Evolutionary conservation across 345 rosid genomes (phyloP), one percentile per base, ranked within the genome.

Genomic region (Citrus cavaleriei): DNA sequence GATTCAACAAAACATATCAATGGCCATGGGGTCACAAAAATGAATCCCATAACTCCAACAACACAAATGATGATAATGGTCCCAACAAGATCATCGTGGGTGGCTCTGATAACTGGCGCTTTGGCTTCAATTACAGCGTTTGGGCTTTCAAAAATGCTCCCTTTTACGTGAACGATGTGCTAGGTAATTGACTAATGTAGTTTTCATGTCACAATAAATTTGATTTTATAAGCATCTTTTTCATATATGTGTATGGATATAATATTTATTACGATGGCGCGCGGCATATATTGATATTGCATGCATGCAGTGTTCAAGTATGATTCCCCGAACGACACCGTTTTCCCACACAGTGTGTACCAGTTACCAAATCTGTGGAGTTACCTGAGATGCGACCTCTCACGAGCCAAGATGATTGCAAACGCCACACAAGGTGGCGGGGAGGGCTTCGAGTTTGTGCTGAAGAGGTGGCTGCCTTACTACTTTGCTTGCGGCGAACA

Each of bases 401-500:
- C 70, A 14, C 82, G 70, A 27, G 98, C 90, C 0, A 83, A 77
- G 67, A 73, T 83, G 91, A 25, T 95, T 4, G 97, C 91, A 0
- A 84, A 83, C 6, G 68, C 80, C 3, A 83, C 91, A 0, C 87
- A 91, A 22, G 98, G 98, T 1, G 79, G 72, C 3, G 92, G 91
- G 4, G 79, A 88, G 0, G 98, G 98, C 7, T 93, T 91, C 83
- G 76, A 88, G 90, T 87, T 87, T 62, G 88, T 59, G 60, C 81
- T 93, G 10, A 76, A 64, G 4, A 61, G 73, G 68, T 81, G 88
- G 91, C 55, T 38, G 38, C 89, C 93, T 34, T 72, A 90, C 86
- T 92, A 81, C 87, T 89, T 93, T 40, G 91, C 97, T 2, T 95
- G 97, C 30, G 98, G 97, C 1, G 92, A 83, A 71, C 85, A 72